Evolutionary conservation across 371 early-diverging fungal genomes (phyloP).

Genomic region (Rhizopus stolonifer): DNA sequence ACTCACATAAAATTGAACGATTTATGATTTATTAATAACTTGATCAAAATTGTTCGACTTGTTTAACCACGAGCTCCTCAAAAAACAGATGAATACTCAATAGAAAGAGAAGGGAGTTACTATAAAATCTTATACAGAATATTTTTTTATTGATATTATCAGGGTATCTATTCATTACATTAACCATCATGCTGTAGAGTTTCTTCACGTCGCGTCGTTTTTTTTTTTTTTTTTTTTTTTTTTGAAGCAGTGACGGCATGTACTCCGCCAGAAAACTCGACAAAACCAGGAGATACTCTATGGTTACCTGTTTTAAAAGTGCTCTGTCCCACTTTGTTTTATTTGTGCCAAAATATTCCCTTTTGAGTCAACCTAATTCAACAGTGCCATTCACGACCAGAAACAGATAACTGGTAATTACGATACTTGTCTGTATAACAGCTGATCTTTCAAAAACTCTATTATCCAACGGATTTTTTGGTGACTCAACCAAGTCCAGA

Average conservation of each 20-base stretch:
- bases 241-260: slow-evolving; percentile 1
- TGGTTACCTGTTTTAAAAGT: slow-evolving; percentile 11
- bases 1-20: no score
- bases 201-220: slow-evolving; percentile 4
- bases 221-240: no score
- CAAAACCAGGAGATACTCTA: slow-evolving; percentile 6
- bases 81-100: background rate
- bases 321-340: slow-evolving; percentile 14
- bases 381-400: slow-evolving; percentile 5
- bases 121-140: slow-evolving; percentile 9
- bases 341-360: slow-evolving; percentile 8
- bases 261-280: slow-evolving; percentile 13
- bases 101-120: slow-evolving; percentile 7
- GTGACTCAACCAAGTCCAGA: slow-evolving; percentile 13
- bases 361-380: slow-evolving; percentile 9
- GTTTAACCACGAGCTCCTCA: slow-evolving; percentile 1
- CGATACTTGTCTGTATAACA: slow-evolving; percentile 5
- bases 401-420: slow-evolving; percentile 9
- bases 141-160: slow-evolving; percentile 3
- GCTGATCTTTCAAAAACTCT: slow-evolving; percentile 8
- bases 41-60: slow-evolving; percentile 2
- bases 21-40: no score
- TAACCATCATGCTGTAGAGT: slow-evolving; percentile 7
- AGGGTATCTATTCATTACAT: slow-evolving; percentile 10
- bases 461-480: slow-evolving; percentile 8